Evolutionary conservation across 148 eudicot species (phyloP), one percentile per base, ranked within the genome.

Genomic region (Chenopodium quinoa): DNA sequence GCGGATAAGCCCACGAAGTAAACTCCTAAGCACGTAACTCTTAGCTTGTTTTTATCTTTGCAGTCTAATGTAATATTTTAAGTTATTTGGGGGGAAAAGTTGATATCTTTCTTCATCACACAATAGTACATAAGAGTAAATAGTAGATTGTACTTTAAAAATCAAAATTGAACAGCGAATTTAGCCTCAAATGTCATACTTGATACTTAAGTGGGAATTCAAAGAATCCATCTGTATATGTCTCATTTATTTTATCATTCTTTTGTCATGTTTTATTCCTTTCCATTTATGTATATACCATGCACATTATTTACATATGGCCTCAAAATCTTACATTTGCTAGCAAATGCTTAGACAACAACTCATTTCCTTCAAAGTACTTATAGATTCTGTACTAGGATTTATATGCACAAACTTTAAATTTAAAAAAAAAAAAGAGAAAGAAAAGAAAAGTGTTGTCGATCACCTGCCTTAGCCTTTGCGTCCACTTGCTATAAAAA

Each of bases 191-290:
- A 54, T 81, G 79, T 66, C 75, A 64, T 68, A 25, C 58, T 76
- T 76, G 83, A 67, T 56, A 70, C 80, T 70, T 75, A 19, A 71
- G 64, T 77, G 84, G 63, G 71, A 25, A 40, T 82, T 82, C n/a
- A 29, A 11, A 60, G 69, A 70, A 69, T 60, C 75, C 68, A 82
- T 75, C 69, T 23, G 48, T 27, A 52, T 56, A 73, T 82, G 80
- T 82, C 84, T 77, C 48, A 71, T 4, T 68, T 63, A 63, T 77
- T 77, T 77, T 11, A 60, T 76, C 67, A 32, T 34, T 31, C 23
- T 60, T 60, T 60, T 72, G 13, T 56, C 75, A 40, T 52, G 72
- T 50, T 11, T 54, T 52, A 58, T 54, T 76, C 69, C 52, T 65
- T 66, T 56, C 52, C 69, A 29, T 69, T 76, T 54, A 27, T 56